Conservation (phyloP, 495 filamentous ascomycete genomes). For the Daldinia vernicosa region DNA sequence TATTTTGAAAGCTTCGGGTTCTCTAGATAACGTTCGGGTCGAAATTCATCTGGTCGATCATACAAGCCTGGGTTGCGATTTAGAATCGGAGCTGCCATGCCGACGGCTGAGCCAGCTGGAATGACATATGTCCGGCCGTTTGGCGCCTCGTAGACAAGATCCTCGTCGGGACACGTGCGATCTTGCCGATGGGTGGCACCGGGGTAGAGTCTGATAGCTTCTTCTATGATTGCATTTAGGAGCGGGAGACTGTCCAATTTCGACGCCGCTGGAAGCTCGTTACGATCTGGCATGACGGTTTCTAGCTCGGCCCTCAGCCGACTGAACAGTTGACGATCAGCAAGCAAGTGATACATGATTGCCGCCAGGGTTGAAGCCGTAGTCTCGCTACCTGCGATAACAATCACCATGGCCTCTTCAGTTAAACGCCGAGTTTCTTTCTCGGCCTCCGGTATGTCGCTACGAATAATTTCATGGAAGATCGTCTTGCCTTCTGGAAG, state of each 20-base stretch:
- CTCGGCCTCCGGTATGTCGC: conserved; percentile 40
- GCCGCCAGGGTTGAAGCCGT: conserved; percentile 41
- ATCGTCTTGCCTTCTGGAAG: conserved; percentile 45
- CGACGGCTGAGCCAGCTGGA: conserved; percentile 50
- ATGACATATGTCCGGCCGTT: conserved; percentile 48
- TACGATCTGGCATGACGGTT: conserved; percentile 32
- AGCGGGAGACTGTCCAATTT: conserved; percentile 60
- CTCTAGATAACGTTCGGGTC: conserved; percentile 53
- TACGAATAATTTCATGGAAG: conserved; percentile 45
- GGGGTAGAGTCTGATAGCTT: conserved; percentile 53
- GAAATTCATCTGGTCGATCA: conserved; percentile 46
- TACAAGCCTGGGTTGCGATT: conserved; percentile 48
- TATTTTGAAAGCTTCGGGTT: conserved; percentile 46
- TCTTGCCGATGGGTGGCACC: conserved; percentile 54
- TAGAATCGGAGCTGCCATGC: conserved; percentile 48
- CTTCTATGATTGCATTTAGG: conserved; percentile 55
- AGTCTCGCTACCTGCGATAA: conserved; percentile 43
- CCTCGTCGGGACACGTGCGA: conserved; percentile 54
- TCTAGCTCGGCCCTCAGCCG: conserved; percentile 45
- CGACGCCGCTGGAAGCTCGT: conserved; percentile 43
- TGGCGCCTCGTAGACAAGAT: conserved; percentile 48
- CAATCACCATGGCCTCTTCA: conserved; percentile 46
- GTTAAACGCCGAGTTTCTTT: conserved; percentile 41
- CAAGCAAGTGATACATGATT: conserved; percentile 45
- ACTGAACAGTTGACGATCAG: conserved; percentile 25